These are phyloP conservation scores for Acacia crassicarpa DNA, from an alignment of 306 rosid genomes.

Conservation along the genomic window DNA sequence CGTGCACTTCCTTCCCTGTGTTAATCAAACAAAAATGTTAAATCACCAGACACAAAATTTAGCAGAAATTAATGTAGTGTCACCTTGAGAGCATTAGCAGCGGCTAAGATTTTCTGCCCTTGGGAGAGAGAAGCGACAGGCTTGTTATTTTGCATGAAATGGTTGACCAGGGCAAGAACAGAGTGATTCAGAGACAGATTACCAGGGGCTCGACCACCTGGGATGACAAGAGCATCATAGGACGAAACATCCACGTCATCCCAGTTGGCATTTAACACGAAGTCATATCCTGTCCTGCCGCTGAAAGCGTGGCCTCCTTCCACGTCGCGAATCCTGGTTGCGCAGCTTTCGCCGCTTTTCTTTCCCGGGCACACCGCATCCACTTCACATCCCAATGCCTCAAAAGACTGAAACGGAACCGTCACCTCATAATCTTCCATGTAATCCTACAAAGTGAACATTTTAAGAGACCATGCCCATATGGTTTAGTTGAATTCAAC, in stretches of 20 bases:
- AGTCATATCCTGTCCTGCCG: conserved; percentile 76
- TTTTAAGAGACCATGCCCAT: not conserved
- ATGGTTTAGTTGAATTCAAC: not conserved
- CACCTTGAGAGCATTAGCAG: conserved; percentile 87
- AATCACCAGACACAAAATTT: not conserved
- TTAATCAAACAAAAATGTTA: not conserved
- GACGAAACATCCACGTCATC: conserved; percentile 57
- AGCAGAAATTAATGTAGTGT: not conserved
- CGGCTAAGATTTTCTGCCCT: conserved; percentile 83
- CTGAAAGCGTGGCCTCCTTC: conserved; percentile 93
- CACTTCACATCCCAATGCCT: conserved; percentile 86
- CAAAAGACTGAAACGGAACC: conserved; percentile 85
- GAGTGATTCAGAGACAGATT: conserved; percentile 33
- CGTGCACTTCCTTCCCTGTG: conserved; percentile 86
- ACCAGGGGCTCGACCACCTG: conserved; percentile 52
- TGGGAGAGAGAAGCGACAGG: conserved; percentile 54
- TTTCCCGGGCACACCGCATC: conserved; percentile 82
- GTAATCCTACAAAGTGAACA: conserved; percentile 57
- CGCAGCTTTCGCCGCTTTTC: conserved; percentile 77
- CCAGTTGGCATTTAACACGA: conserved; percentile 59
- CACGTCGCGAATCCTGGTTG: conserved; percentile 82
- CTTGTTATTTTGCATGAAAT: conserved; percentile 47
- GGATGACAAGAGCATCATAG: conserved; percentile 52
- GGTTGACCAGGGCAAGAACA: conserved; percentile 40
- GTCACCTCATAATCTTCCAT: conserved; percentile 87